Base-by-base conservation (phyloP, 2,329 filamentous ascomycete species). In the Colletotrichum cereale region DNA sequence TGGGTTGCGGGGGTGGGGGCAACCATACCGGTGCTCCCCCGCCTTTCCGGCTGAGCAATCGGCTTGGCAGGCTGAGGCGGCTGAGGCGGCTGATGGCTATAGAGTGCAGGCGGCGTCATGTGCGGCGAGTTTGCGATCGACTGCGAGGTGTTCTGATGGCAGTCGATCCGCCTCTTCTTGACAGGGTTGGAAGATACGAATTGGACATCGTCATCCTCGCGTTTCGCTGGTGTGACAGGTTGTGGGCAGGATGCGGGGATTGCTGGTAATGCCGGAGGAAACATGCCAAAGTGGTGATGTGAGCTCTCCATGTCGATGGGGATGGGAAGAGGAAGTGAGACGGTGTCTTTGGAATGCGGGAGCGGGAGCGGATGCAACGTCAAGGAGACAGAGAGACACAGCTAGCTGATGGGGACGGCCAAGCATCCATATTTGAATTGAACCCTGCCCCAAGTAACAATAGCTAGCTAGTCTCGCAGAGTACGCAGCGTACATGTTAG, bases 121-220 rank as follows among this genome's bases (percentile, higher is more conserved):
- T 61, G 40, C 50, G 61, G 40, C 36, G 53, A 47, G 24, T n/a
- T 55, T 44, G 53, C n/a, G 50, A 36, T 66, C 16, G 55, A 40
- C 36, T 40, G 70, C 56, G 66, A 55, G 56, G 58, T 62, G 65
- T 36, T 24, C 47, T 53, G 58, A 36, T 26, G 6, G 7, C 40
- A 12, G 11, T 69, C 68, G 36, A 75, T 47, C 52, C 53, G 73
- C 52, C 74, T 77, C 73, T 79, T 84, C 77, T 84, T 85, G 62
- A 84, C 80, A 12, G 84, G 83, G 31, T 82, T 81, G 26, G 80
- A 81, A 53, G 82, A 84, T 40, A 86, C 77, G 65, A 86, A 84
- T 73, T 85, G 79, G 40, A 86, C 78, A 61, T 86, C 84, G 68
- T 82, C 80, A 58, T 85, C 83, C 31, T 74, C 75, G 63, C 76